phyloP scores from a whole-genome alignment of 2,329 filamentous ascomycete species.

The Pseudogymnoascus sp. region DNA sequence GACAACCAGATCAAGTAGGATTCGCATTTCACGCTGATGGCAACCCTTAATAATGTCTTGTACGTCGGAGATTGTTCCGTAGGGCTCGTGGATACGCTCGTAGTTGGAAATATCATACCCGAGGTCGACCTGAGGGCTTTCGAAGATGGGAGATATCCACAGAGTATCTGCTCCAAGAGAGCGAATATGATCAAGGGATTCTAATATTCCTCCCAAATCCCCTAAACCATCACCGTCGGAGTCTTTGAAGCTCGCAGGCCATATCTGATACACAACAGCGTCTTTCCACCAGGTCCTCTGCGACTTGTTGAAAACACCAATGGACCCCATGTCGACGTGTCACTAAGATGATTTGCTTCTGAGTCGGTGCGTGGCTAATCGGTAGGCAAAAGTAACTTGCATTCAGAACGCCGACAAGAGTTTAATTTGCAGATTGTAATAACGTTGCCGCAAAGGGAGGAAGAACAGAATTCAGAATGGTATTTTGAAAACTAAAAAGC shows the following conservation, averaged over 20 bases:
- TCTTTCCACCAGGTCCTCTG: conserved; percentile 47
- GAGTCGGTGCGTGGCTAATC: no score
- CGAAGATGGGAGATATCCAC: conserved; percentile 62
- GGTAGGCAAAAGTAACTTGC: no score
- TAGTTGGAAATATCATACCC: conserved; percentile 66
- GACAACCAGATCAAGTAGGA: conserved; percentile 69
- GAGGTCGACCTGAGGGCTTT: conserved; percentile 59
- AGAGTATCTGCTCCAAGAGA: conserved; percentile 54
- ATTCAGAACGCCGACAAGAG: no score
- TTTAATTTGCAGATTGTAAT: not conserved
- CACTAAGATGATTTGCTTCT: not conserved
- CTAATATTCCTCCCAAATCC: conserved; percentile 54
- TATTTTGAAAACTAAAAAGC: no score
- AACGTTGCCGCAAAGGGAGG: not conserved
- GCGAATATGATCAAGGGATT: conserved; percentile 54
- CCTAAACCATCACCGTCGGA: conserved; percentile 53
- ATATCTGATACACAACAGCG: conserved; percentile 49
- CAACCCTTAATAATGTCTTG: conserved; percentile 53
- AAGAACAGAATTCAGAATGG: not conserved
- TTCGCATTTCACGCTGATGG: conserved; percentile 56
- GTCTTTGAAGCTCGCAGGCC: conserved; percentile 50
- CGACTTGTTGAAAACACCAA: not conserved
- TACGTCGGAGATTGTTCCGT: conserved; percentile 60
- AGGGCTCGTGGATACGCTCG: conserved; percentile 54
- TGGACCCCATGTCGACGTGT: not conserved